These are phyloP conservation scores for Globisporangium parvum DNA, from an alignment of 352 stramenopile genomes.

Conservation along the genomic window DNA sequence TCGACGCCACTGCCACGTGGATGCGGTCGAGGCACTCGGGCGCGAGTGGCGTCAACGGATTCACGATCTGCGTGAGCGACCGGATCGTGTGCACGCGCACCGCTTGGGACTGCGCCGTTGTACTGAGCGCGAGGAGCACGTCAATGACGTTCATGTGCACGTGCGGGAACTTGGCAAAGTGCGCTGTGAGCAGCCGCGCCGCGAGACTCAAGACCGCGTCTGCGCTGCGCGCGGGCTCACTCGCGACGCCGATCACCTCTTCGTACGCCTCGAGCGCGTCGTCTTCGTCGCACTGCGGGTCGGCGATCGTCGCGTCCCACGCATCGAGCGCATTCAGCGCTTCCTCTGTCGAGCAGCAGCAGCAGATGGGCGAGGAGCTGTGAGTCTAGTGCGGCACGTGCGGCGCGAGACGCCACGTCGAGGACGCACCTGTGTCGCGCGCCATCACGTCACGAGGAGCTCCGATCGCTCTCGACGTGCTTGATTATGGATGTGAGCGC, in stretches of 20 bases:
- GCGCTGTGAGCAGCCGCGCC: constrained; percentile 65
- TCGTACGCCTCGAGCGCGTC: constrained; percentile 68
- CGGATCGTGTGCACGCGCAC: constrained; percentile 76
- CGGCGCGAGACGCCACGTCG: background rate
- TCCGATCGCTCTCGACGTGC: too few species aligned
- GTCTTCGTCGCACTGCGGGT: constrained; percentile 66
- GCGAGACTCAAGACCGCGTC: constrained; percentile 62
- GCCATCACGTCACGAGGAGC: background rate
- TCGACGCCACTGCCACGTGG: constrained; percentile 20
- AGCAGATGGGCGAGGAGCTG: background rate
- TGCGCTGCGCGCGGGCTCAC: constrained; percentile 11
- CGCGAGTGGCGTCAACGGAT: constrained; percentile 24
- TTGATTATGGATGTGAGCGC: too few species aligned
- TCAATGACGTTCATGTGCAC: constrained; percentile 71
- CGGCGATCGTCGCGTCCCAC: constrained; percentile 57
- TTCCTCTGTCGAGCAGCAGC: background rate
- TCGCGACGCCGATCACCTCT: constrained; percentile 54
- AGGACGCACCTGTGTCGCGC: background rate
- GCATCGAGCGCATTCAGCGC: constrained; percentile 36
- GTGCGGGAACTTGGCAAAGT: constrained; percentile 76
- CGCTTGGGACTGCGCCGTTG: constrained; percentile 30
- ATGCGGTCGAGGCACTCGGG: constrained; percentile 38
- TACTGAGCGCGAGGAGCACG: constrained; percentile 47
- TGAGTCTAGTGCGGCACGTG: background rate
- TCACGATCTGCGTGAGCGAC: constrained; percentile 64